phyloP scores from a whole-genome alignment of 768 basidiomycete species.

The Macrocybe gigantea region DNA sequence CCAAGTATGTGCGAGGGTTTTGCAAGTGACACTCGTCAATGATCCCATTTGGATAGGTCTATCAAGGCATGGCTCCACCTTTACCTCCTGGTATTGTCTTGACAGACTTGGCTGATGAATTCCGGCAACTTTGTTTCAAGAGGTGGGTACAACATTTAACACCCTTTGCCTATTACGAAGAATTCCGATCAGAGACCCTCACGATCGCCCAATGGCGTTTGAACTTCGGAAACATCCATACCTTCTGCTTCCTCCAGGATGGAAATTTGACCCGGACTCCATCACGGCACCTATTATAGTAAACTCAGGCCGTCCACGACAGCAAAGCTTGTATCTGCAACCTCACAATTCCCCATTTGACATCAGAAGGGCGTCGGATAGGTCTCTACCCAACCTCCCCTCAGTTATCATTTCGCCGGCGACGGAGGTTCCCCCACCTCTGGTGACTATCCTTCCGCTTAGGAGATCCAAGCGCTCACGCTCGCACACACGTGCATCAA shows the following conservation, averaged over 20 bases:
- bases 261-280: conserved; percentile 8
- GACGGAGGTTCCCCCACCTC: too few species aligned
- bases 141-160: conserved; percentile 35
- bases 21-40: background rate
- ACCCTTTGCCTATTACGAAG: background rate
- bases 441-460: too few species aligned
- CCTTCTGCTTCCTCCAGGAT: conserved; percentile 8
- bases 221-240: conserved; percentile 9
- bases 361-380: too few species aligned
- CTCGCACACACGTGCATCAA: too few species aligned
- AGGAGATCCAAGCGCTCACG: too few species aligned
- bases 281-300: too few species aligned
- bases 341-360: too few species aligned
- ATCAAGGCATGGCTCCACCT: conserved; percentile 65
- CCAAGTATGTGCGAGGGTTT: conserved; percentile 45
- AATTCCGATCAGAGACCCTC: conserved; percentile 48
- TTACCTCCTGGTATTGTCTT: conserved; percentile 64
- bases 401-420: too few species aligned
- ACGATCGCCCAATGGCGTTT: conserved; percentile 46
- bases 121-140: conserved; percentile 73
- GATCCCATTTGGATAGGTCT: conserved; percentile 45
- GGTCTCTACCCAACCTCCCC: too few species aligned
- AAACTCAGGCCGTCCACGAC: too few species aligned
- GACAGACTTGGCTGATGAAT: conserved; percentile 59
- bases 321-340: too few species aligned